phyloP scores from a whole-genome alignment of 2,329 filamentous ascomycete genomes.

The Aspergillus texensis region DNA sequence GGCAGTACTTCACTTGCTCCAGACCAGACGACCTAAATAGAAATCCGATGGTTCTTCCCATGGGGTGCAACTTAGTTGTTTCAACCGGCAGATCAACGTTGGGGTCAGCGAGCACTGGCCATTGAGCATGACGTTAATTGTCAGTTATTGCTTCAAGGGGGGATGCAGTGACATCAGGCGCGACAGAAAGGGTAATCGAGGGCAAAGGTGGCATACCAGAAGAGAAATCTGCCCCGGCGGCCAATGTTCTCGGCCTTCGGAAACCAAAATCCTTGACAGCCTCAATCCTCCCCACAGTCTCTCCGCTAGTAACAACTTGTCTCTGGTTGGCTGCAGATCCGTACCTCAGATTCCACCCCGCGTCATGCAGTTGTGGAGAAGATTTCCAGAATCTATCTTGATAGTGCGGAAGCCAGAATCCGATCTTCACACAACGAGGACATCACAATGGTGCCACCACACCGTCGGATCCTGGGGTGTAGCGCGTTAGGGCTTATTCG shows the following conservation, averaged over 20 bases:
- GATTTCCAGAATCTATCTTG: slow-evolving; percentile 14
- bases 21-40: neutral
- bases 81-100: neutral
- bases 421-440: slow-evolving; percentile 18
- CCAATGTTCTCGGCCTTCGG: slow-evolving; percentile 19
- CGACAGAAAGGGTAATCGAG: neutral
- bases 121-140: neutral
- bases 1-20: neutral
- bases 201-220: neutral
- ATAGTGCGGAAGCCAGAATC: slow-evolving; percentile 36
- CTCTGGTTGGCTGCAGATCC: slow-evolving; percentile 14
- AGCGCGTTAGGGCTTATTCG: neutral
- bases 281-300: slow-evolving; percentile 9
- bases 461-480: slow-evolving; percentile 6
- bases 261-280: slow-evolving; percentile 28
- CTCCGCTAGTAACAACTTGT: neutral
- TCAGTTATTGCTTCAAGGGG: neutral
- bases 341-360: slow-evolving; percentile 8
- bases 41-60: neutral
- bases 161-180: neutral
- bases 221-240: neutral
- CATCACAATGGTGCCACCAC: slow-evolving; percentile 1
- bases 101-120: neutral
- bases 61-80: neutral
- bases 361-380: slow-evolving; percentile 10